Percentiles rank a stretch among this genome's conserved stretches.
These are phyloP conservation scores for Boletus speciosus DNA, from an alignment of 768 basidiomycete genomes.

Conservation along the genomic window DNA sequence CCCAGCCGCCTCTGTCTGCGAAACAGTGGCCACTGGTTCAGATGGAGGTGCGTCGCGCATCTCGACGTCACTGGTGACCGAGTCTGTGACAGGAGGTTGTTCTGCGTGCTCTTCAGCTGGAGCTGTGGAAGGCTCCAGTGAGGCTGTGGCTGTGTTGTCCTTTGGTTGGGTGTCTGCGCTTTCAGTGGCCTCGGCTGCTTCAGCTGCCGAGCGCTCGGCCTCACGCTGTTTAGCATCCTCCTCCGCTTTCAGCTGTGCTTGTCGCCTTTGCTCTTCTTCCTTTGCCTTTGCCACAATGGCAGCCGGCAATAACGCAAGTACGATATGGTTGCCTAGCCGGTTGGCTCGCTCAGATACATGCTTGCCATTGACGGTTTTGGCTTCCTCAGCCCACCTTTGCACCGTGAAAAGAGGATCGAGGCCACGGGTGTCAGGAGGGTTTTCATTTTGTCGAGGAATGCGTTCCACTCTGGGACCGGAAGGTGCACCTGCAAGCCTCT, in stretches of 20 bases:
- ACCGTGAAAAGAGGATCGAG: slow-evolving; percentile 78
- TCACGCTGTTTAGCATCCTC: slow-evolving; percentile 41
- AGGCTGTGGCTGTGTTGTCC: slow-evolving; percentile 13
- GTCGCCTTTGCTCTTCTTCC: slow-evolving; percentile 36
- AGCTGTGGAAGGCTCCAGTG: slow-evolving; percentile 4
- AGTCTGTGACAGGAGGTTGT: slow-evolving; percentile 31
- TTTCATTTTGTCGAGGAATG: slow-evolving; percentile 43
- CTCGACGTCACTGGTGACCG: slow-evolving; percentile 41
- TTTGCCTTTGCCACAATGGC: slow-evolving; percentile 58
- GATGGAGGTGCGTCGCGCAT: slow-evolving; percentile 41
- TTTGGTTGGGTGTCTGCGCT: slow-evolving; percentile 12
- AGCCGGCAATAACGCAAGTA: slow-evolving; percentile 73
- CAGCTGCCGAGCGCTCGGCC: slow-evolving; percentile 31
- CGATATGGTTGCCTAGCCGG: slow-evolving; percentile 68
- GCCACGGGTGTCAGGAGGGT: slow-evolving; percentile 41
- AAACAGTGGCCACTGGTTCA: slow-evolving; percentile 17
- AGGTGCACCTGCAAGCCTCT: slow-evolving; percentile 45
- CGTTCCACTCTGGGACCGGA: slow-evolving; percentile 64
- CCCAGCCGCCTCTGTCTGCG: slow-evolving; percentile 21
- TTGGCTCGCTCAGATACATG: slow-evolving; percentile 63
- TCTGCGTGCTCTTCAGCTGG: slow-evolving; percentile 14
- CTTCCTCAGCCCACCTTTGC: slow-evolving; percentile 89
- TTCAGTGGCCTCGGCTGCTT: slow-evolving; percentile 35
- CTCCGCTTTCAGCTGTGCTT: slow-evolving; percentile 55
- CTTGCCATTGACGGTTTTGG: slow-evolving; percentile 74